These are phyloP conservation scores for Colletotrichum orbiculare DNA, from an alignment of 2,329 filamentous ascomycete genomes.

Conservation along the genomic window DNA sequence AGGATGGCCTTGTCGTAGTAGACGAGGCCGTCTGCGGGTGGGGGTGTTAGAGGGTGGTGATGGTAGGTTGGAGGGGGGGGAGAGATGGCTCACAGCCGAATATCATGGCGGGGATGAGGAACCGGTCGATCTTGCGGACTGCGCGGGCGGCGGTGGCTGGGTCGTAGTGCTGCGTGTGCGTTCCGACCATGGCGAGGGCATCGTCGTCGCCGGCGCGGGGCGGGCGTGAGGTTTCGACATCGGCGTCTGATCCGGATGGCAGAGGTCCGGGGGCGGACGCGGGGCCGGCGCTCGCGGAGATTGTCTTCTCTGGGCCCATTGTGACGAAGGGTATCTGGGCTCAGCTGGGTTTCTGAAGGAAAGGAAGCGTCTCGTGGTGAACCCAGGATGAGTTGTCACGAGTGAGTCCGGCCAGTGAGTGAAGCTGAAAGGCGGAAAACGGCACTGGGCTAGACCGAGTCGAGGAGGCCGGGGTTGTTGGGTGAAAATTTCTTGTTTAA, in stretches of 20 bases:
- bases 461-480: neutral
- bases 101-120: constrained; percentile 76
- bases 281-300: constrained; percentile 10
- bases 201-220: constrained; percentile 51
- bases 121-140: constrained; percentile 73
- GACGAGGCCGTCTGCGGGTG: constrained; percentile 50
- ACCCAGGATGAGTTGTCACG: constrained; percentile 15
- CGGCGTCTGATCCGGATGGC: neutral
- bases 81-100: constrained; percentile 52
- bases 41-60: constrained; percentile 1
- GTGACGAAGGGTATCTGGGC: neutral
- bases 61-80: neutral
- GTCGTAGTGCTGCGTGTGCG: constrained; percentile 65
- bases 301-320: constrained; percentile 26
- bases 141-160: constrained; percentile 65
- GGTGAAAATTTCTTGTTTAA: constrained; percentile 3
- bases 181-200: constrained; percentile 69
- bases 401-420: neutral
- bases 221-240: constrained; percentile 2
- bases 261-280: constrained; percentile 4
- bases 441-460: neutral
- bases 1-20: constrained; percentile 74
- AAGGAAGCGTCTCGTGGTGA: neutral
- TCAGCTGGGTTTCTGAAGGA: neutral
- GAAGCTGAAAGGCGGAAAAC: neutral